A percentile compares a stretch with the other conserved stretches of the same genome.
Conservation (phyloP, 2,329 filamentous ascomycete genomes). For the Ascochyta clinopodiicola region DNA sequence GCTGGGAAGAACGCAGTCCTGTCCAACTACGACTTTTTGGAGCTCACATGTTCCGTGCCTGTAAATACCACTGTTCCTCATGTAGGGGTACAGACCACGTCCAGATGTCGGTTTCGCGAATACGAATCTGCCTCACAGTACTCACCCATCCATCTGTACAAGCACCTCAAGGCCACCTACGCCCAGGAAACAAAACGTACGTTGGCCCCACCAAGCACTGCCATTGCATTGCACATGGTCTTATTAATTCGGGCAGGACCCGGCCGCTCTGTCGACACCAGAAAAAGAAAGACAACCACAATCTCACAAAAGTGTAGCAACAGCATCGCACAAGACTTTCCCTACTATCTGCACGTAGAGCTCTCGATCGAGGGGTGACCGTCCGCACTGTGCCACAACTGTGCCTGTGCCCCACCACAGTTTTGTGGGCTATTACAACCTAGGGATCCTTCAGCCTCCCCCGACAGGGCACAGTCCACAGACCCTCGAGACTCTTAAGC, state of each 20-base stretch:
- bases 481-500: constrained; percentile 14
- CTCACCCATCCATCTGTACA: constrained; percentile 15
- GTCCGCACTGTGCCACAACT: constrained; percentile 44
- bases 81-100: constrained; percentile 44
- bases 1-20: constrained; percentile 43
- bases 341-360: constrained; percentile 40
- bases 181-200: constrained; percentile 36
- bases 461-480: constrained; percentile 17
- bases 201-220: constrained; percentile 42
- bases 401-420: constrained; percentile 37
- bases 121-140: constrained; percentile 42
- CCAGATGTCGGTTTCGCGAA: constrained; percentile 34
- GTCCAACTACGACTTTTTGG: constrained; percentile 37
- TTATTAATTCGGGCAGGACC: constrained; percentile 47
- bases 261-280: constrained; percentile 38
- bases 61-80: constrained; percentile 44
- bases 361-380: constrained; percentile 35
- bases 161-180: constrained; percentile 17
- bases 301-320: constrained; percentile 47
- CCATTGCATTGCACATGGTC: constrained; percentile 15
- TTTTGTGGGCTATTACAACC: constrained; percentile 37
- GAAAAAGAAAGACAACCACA: constrained; percentile 37
- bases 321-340: constrained; percentile 37
- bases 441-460: constrained; percentile 31
- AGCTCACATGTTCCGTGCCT: constrained; percentile 41